Percentiles rank a stretch among this genome's conserved stretches.
These are phyloP conservation scores for Lasiodiplodia sp. DNA, from an alignment of 2,329 filamentous ascomycete genomes.

Conservation along the genomic window DNA sequence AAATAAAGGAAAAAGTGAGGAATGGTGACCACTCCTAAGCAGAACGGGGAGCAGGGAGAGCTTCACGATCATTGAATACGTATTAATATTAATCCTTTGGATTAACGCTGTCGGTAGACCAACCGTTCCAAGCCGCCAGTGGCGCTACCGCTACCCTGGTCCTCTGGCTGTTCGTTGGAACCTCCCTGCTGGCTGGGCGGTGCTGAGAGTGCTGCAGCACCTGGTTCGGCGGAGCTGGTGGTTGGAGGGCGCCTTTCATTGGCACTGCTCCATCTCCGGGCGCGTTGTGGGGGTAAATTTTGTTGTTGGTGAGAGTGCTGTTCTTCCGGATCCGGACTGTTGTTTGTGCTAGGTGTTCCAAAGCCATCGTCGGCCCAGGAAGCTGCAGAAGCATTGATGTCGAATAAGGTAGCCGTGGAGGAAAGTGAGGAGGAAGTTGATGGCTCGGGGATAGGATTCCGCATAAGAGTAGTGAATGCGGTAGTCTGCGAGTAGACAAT, in stretches of 20 bases:
- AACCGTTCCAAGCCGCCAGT: constrained; percentile 15
- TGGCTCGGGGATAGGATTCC: background rate
- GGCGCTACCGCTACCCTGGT: constrained; percentile 1
- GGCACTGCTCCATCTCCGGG: constrained; percentile 26
- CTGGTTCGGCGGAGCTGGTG: constrained; percentile 14
- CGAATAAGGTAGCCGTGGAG: background rate
- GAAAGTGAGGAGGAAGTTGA: background rate
- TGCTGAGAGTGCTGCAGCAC: background rate
- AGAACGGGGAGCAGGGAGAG: background rate
- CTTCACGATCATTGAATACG: background rate
- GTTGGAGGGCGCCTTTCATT: constrained; percentile 20
- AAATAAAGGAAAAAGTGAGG: background rate
- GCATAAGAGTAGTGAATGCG: constrained; percentile 27
- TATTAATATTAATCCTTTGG: background rate
- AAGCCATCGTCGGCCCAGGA: constrained; percentile 26
- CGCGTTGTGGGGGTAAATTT: background rate
- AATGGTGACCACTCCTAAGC: background rate
- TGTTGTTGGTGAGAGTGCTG: constrained; percentile 1
- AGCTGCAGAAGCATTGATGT: constrained; percentile 13
- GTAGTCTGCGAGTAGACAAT: constrained; percentile 67
- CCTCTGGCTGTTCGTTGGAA: background rate
- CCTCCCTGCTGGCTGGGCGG: constrained; percentile 2
- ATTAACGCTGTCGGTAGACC: constrained; percentile 24
- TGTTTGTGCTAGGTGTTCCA: background rate
- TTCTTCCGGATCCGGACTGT: constrained; percentile 15